Percentiles rank a stretch among this genome's conserved stretches.
These are phyloP conservation scores for Penicillium canariense DNA, from an alignment of 495 filamentous ascomycete species.

Conservation along the genomic window DNA sequence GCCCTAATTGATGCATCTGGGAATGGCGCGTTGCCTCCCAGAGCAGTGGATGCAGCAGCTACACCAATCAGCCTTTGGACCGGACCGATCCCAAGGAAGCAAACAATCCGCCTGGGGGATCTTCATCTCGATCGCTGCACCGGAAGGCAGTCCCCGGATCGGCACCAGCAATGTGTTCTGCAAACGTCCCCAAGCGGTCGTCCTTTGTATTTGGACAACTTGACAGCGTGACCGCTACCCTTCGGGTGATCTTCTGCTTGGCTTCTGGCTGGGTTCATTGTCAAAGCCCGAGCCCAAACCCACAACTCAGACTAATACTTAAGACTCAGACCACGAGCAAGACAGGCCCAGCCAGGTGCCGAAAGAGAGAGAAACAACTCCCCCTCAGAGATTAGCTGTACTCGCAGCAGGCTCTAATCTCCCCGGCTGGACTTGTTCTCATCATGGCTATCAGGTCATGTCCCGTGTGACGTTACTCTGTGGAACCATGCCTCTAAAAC, in stretches of 20 bases:
- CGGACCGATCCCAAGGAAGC: slow-evolving; percentile 12
- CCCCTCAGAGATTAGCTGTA: slow-evolving; percentile 16
- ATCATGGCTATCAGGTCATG: slow-evolving; percentile 32
- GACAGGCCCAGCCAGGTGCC: not conserved
- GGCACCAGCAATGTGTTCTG: slow-evolving; percentile 19
- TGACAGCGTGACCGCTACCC: not conserved
- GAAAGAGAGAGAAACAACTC: not conserved
- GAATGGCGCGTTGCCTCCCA: not conserved
- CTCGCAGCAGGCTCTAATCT: slow-evolving; percentile 16
- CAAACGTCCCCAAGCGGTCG: slow-evolving; percentile 26
- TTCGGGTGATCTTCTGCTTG: too few relatives aligned
- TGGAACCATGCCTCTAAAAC: slow-evolving; percentile 33
- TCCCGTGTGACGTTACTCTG: slow-evolving; percentile 37
- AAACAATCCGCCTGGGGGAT: slow-evolving; percentile 23
- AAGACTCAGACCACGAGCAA: not conserved
- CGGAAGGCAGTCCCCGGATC: slow-evolving; percentile 20
- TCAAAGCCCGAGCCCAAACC: too few relatives aligned
- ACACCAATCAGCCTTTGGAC: slow-evolving; percentile 28
- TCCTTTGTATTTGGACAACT: slow-evolving; percentile 1
- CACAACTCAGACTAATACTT: not conserved
- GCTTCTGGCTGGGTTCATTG: too few relatives aligned
- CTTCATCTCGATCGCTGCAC: slow-evolving; percentile 20
- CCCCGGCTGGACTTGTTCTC: slow-evolving; percentile 19
- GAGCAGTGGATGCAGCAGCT: slow-evolving; percentile 15
- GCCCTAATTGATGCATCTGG: slow-evolving; percentile 16